Evolutionary conservation across 2,329 filamentous ascomycete species (phyloP).

Genomic region (Neonectria hederae): DNA sequence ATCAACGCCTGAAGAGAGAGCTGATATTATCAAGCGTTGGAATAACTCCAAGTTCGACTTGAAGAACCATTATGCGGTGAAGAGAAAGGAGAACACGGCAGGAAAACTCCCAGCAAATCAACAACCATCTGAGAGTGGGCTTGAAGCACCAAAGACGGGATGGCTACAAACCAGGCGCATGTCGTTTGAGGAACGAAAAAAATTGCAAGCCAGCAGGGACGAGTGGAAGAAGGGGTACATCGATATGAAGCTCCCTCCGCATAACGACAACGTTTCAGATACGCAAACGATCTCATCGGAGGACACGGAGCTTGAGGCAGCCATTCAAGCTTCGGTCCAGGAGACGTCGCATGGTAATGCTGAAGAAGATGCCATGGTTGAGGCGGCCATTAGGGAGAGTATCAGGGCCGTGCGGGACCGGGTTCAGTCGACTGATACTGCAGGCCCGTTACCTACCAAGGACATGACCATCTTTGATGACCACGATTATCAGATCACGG

Average conservation of each 20-base stretch:
- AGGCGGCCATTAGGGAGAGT: conserved; percentile 78
- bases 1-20: conserved; percentile 66
- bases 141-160: conserved; percentile 51
- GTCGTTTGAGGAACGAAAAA: conserved; percentile 62
- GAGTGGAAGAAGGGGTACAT: conserved; percentile 48
- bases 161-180: conserved; percentile 60
- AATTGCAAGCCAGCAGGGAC: conserved; percentile 58
- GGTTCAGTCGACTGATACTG: conserved; percentile 40
- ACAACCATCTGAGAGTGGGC: conserved; percentile 30
- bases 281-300: conserved; percentile 42
- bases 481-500: conserved; percentile 58
- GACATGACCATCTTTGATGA: conserved; percentile 49
- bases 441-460: conserved; percentile 39
- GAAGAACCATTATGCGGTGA: conserved; percentile 66
- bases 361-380: conserved; percentile 75
- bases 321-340: conserved; percentile 74
- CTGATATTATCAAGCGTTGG: conserved; percentile 73
- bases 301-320: conserved; percentile 74
- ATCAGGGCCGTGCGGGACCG: conserved; percentile 62
- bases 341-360: conserved; percentile 76
- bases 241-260: conserved; percentile 25
- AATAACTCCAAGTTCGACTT: conserved; percentile 67
- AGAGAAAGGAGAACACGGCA: conserved; percentile 56
- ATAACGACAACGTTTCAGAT: conserved; percentile 27
- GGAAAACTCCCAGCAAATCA: conserved; percentile 43